phyloP scores from a whole-genome alignment of 768 basidiomycete genomes.

The Roridomyces roridus region DNA sequence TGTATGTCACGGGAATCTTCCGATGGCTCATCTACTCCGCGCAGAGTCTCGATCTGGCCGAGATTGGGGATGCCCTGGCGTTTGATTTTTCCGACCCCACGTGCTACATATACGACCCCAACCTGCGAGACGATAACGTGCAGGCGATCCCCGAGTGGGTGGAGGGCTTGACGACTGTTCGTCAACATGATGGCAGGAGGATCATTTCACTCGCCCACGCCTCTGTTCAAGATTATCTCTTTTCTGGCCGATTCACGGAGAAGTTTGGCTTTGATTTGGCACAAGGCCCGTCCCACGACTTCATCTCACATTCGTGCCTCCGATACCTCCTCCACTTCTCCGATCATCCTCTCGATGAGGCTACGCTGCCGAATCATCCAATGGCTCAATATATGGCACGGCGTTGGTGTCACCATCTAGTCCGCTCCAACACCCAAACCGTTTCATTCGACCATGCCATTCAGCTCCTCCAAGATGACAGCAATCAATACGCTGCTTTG shows the following conservation, averaged over 20 bases:
- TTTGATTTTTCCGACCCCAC: not conserved
- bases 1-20: not conserved
- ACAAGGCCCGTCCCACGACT: not conserved
- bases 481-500: slow-evolving; percentile 5
- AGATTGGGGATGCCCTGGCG: slow-evolving; percentile 3
- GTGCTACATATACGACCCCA: not conserved
- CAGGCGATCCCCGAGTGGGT: slow-evolving; percentile 2
- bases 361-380: not conserved
- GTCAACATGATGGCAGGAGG: too few species aligned
- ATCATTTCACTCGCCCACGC: not conserved
- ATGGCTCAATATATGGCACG: not conserved
- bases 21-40: not conserved
- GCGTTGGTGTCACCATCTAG: slow-evolving; percentile 5
- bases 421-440: not conserved
- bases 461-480: not conserved
- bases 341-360: not conserved
- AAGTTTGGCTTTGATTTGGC: not conserved
- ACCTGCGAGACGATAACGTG: not conserved
- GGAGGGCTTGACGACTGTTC: not conserved
- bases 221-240: slow-evolving; percentile 8
- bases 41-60: not conserved
- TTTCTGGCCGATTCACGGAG: not conserved
- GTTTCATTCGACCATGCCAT: not conserved
- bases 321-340: slow-evolving; percentile 1
- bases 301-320: slow-evolving; percentile 2